Percentiles rank a stretch among this genome's conserved stretches.
These are phyloP conservation scores for Fusarium multiceps DNA, from an alignment of 2,329 filamentous ascomycete genomes.

Conservation along the genomic window DNA sequence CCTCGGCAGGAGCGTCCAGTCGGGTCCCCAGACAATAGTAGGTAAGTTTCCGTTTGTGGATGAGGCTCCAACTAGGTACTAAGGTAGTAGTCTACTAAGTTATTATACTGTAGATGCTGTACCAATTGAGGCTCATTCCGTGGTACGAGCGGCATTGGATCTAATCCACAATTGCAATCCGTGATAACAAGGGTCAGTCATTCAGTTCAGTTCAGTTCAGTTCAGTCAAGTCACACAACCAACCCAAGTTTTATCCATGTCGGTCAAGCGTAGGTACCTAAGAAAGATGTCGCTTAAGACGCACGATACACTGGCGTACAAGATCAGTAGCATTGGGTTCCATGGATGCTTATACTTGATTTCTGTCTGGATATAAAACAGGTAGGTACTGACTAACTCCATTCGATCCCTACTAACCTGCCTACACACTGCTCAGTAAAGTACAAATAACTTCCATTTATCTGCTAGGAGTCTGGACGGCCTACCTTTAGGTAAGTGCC, in stretches of 20 bases:
- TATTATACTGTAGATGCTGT: neutral
- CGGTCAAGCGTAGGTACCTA: constrained; percentile 13
- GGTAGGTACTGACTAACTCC: too few relatives aligned
- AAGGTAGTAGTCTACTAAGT: neutral
- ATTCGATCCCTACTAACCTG: too few relatives aligned
- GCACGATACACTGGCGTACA: constrained; percentile 17
- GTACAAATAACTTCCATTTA: too few relatives aligned
- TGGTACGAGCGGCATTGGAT: neutral
- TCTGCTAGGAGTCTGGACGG: neutral
- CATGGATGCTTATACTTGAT: neutral
- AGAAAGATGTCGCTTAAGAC: constrained; percentile 23
- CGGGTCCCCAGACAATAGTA: neutral
- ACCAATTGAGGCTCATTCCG: constrained; percentile 14
- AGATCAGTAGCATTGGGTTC: constrained; percentile 10
- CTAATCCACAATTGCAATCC: constrained; percentile 7
- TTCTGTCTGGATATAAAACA: neutral
- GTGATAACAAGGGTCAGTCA: constrained; percentile 8
- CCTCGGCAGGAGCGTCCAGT: constrained; percentile 34
- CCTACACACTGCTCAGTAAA: too few relatives aligned
- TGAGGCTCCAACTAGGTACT: neutral
- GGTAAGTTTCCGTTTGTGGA: neutral
- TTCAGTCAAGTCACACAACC: neutral
- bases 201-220: neutral
- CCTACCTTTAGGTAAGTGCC: neutral
- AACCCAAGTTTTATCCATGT: constrained; percentile 13